phyloP scores from a whole-genome alignment of 257 asterid species.

The Rauvolfia tetraphylla region DNA sequence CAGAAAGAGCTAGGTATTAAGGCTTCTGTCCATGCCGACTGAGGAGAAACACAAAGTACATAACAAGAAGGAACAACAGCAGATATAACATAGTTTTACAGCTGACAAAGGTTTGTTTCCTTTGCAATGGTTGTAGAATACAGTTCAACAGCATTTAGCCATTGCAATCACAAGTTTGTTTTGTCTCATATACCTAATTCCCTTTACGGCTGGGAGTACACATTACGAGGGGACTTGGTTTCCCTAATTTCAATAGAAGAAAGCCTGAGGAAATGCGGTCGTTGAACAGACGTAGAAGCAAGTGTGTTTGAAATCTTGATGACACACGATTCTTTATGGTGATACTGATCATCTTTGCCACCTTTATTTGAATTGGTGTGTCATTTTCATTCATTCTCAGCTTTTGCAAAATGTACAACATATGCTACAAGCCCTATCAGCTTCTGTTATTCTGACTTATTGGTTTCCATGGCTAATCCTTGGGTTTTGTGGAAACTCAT shows the following conservation, averaged over 20 bases:
- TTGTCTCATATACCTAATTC: neutral
- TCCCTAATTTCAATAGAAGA: neutral
- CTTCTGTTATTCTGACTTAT: too few relatives aligned
- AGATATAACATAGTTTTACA: neutral
- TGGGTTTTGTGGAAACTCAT: too few relatives aligned
- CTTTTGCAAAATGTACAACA: too few relatives aligned
- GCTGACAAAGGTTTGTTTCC: neutral
- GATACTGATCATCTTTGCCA: neutral
- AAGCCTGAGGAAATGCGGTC: neutral
- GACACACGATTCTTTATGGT: neutral
- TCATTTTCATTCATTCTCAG: neutral
- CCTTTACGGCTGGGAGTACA: neutral
- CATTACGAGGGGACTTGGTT: neutral
- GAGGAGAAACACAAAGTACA: neutral
- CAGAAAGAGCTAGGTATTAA: slow-evolving; percentile 16
- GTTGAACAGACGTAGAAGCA: neutral
- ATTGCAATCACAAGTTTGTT: neutral
- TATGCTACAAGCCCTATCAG: too few relatives aligned
- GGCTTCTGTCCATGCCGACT: neutral
- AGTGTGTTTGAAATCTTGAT: neutral
- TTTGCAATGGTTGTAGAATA: neutral
- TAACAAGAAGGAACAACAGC: neutral
- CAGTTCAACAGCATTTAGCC: neutral
- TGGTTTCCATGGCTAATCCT: too few relatives aligned
- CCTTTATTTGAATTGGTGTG: neutral